Percentiles rank a stretch among this genome's conserved stretches.
Evolutionary conservation across 2,329 filamentous ascomycete genomes (phyloP).

Genomic region (Colletotrichum chrysophilum): DNA sequence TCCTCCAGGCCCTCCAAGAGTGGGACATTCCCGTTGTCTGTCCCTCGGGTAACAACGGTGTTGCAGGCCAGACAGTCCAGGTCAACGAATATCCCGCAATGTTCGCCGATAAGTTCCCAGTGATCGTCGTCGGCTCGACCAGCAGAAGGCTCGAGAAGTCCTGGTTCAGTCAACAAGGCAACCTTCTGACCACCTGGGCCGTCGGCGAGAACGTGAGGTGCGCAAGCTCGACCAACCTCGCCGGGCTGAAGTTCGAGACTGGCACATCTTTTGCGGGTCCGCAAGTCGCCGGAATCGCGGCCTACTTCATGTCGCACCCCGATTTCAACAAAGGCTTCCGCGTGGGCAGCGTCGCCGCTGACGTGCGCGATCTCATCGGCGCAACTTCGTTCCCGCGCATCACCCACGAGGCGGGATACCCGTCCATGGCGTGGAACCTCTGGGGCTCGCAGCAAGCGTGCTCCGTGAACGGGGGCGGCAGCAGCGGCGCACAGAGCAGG

Average conservation of each 20-base stretch:
- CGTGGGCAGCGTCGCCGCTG: neutral
- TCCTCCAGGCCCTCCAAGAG: neutral
- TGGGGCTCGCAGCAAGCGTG: neutral
- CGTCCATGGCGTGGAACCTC: neutral
- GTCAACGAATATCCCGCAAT: neutral
- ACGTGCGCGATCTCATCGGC: neutral
- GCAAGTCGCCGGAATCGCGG: too few relatives aligned
- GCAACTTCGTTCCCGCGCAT: neutral
- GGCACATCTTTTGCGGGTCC: too few relatives aligned
- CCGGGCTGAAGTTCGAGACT: too few relatives aligned
- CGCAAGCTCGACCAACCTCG: too few relatives aligned
- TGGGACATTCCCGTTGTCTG: neutral
- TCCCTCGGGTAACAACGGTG: neutral
- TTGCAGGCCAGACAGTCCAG: neutral
- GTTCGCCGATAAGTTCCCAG: neutral
- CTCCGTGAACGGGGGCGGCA: neutral
- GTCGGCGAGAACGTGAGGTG: too few relatives aligned
- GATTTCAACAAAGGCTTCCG: neutral
- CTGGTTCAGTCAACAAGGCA: neutral
- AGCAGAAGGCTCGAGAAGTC: neutral
- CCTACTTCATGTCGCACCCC: too few relatives aligned
- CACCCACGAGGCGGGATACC: neutral
- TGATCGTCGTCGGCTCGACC: neutral
- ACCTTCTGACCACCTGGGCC: neutral
- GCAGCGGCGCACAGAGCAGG: neutral